Base-by-base conservation (phyloP, 208 protist genomes). In the Crithidia bombi region DNA sequence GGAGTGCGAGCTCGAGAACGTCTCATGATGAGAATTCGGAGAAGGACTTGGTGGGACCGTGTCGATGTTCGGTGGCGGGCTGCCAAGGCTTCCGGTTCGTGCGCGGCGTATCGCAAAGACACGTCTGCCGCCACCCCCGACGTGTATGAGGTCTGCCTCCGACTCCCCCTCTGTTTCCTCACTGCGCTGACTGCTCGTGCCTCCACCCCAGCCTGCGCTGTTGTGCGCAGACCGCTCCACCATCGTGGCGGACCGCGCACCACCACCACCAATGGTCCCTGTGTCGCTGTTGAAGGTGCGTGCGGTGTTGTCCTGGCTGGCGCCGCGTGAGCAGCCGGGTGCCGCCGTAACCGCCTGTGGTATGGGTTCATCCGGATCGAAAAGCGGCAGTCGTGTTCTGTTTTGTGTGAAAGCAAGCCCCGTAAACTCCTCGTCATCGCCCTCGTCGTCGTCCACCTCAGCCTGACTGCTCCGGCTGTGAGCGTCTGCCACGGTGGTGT, bases 351-450 rank as follows among this genome's bases (percentile, higher is more conserved):
- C 39, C 10, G 32, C 47, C 21, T 43, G 32, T 21, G 56, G 47
- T 3, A 43, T 0, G 11, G 39, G 26, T 33, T 51, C 36, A 10
- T 59, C 51, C 1, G 21, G 21, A 39, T 67, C 32, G 68, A 47
- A 57, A 5, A 74, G 2, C n/a, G 49, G 68, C 21, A 58, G 12
- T 0, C n/a, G 38, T 17, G 15, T n/a, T 17, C 15, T 28, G 30
- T 66, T 67, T 21, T 62, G 58, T 1, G 57, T 61, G 28, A 30
- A 67, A 49, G 58, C 43, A 19, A 67, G 30, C 10, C 10, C 36
- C 0, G 26, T 38, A 15, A 43, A 54, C n/a, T 54, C 58, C 0
- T 57, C 68, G n/a, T 73, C 50, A 19, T 2, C 46, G 14, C 32
- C 41, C 25, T 62, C 38, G 12, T 49, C 38, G 5, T 49, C 61